Evolutionary conservation across 169 alveolate species (phyloP).

Genomic region (Plasmodium inui): DNA sequence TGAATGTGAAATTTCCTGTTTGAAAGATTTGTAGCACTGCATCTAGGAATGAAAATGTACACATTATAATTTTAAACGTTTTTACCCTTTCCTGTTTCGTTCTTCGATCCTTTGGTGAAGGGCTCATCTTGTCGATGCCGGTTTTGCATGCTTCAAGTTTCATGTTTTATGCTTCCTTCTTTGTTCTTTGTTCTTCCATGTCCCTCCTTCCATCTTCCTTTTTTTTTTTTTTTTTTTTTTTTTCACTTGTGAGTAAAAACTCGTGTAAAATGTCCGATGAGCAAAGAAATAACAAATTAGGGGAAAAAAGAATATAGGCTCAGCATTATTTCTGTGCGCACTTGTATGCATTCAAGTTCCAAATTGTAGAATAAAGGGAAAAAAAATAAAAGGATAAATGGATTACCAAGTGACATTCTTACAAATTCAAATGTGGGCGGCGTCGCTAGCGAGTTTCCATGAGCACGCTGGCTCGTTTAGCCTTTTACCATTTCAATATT

Average conservation of each 20-base stretch:
- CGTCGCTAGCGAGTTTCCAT: neutral
- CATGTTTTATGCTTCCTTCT: neutral
- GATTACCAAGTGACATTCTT: neutral
- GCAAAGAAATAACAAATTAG: neutral
- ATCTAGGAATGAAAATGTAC: slow-evolving; percentile 4
- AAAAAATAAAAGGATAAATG: slow-evolving; percentile 10
- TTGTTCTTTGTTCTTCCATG: neutral
- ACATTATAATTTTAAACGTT: neutral
- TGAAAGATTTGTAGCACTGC: neutral
- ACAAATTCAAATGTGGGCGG: neutral
- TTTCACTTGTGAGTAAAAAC: neutral
- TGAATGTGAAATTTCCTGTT: neutral
- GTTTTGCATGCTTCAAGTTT: neutral
- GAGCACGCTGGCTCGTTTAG: neutral
- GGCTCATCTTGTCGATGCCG: slow-evolving; percentile 11
- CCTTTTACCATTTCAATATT: neutral
- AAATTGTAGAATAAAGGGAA: neutral
- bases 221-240: neutral
- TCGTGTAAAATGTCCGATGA: neutral
- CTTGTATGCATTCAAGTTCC: slow-evolving; percentile 45
- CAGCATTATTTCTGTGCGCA: slow-evolving; percentile 22
- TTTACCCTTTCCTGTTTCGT: neutral
- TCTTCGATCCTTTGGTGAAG: neutral
- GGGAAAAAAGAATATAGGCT: neutral
- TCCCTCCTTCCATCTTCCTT: no score